Base-by-base conservation (phyloP, 306 rosid genomes). In the Luffa acutangula region DNA sequence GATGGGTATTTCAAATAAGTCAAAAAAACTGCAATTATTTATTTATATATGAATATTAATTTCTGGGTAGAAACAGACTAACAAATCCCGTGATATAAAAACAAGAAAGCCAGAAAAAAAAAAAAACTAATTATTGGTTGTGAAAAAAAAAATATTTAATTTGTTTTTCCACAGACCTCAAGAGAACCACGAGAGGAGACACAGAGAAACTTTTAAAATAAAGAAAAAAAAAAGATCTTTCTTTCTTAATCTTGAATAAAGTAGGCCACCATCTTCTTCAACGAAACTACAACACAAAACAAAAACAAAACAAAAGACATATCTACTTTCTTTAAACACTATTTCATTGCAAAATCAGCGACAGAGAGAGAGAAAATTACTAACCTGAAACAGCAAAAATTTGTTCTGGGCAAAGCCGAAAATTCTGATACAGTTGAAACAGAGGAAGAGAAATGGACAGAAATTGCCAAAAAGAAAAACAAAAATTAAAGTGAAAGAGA, bases 11-110 rank as follows among this genome's bases (percentile, higher is more conserved):
- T 74, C 46, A 74, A 8, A 74, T 73, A 73, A 48, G 77, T 49
- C 25, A 73, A 72, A 46, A 69, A 25, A 72, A 25, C 6, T 11
- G 12, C 56, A 70, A 70, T 70, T 9, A 42, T 73, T 71, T 71
- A 71, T 43, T 46, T 73, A 12, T 73, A 48, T 1, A 48, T 48
- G 37, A 45, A 45, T 2, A 43, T 43, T 13, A 15, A 59, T 72
- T 72, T 72, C 43, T 48, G 77, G 59, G 77, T 72, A 6, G 20
- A n/a, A 74, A 74, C 78, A 74, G 41, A 74, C 15, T 17, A 52
- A 25, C 78, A 51, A 73, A 73, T 73, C 77, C 77, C 58, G 59
- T 74, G 78, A 74, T 7, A 33, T 14, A 51, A 25, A 65, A 33
- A 33, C 25, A 48, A 73, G 9, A 73, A 25, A 72, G 4, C 37